Percentiles rank a stretch among this genome's conserved stretches.
Conservation (phyloP, 257 asterid species). For the Nicotiana otophora region DNA sequence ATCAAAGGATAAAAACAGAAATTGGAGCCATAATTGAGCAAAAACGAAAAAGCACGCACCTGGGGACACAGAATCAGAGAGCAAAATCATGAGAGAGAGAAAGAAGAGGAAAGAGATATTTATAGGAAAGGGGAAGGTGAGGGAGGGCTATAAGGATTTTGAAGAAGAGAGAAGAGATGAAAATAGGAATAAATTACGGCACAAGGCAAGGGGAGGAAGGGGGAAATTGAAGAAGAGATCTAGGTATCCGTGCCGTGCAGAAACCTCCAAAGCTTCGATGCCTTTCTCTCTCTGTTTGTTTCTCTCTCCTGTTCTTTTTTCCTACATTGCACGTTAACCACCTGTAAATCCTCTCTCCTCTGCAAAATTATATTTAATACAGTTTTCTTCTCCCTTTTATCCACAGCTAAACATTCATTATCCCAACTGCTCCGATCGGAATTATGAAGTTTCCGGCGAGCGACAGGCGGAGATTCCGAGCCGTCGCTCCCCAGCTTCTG, state of each 20-base stretch:
- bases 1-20: slow-evolving; percentile 19
- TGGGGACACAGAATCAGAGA: slow-evolving; percentile 23
- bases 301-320: slow-evolving; percentile 27
- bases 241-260: slow-evolving; percentile 95
- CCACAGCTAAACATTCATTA: slow-evolving; percentile 10
- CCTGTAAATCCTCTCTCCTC: slow-evolving; percentile 26
- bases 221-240: slow-evolving; percentile 73
- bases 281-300: slow-evolving; percentile 18
- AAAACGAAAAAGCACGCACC: slow-evolving; percentile 24
- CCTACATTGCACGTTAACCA: slow-evolving; percentile 86
- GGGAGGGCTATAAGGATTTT: background rate
- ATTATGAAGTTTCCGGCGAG: slow-evolving; percentile 19
- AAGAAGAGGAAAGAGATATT: slow-evolving; percentile 14
- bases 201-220: slow-evolving; percentile 54
- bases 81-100: slow-evolving; percentile 9
- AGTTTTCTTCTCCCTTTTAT: slow-evolving; percentile 20
- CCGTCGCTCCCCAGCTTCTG: background rate
- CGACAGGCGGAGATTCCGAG: slow-evolving; percentile 13
- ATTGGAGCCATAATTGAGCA: slow-evolving; percentile 1
- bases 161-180: slow-evolving; percentile 27
- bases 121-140: slow-evolving; percentile 10
- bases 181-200: slow-evolving; percentile 75
- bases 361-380: slow-evolving; percentile 26
- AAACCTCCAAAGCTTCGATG: slow-evolving; percentile 50
- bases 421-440: slow-evolving; percentile 16